Conservation (phyloP, 2,329 filamentous ascomycete genomes). For the Trichoderma endophyticum region DNA sequence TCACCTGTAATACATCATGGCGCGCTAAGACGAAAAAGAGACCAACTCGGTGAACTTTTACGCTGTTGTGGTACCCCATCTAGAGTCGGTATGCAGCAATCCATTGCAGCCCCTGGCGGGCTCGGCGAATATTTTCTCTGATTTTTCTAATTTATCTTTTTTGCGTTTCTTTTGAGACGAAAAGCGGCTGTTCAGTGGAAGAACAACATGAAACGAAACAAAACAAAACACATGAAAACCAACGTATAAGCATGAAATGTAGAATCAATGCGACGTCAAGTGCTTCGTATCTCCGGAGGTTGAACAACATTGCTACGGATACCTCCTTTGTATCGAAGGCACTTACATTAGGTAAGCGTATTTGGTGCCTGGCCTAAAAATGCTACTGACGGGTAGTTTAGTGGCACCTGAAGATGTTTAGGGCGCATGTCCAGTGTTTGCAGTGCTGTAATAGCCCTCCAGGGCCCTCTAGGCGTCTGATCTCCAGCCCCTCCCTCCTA, state of each 20-base stretch:
- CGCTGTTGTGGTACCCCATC: background rate
- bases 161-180: background rate
- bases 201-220: background rate
- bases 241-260: background rate
- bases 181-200: background rate
- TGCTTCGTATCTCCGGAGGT: background rate
- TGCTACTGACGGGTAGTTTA: background rate
- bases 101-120: background rate
- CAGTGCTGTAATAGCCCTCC: background rate
- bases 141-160: background rate
- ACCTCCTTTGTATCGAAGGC: background rate
- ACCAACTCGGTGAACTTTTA: background rate
- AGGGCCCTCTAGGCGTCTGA: background rate
- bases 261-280: background rate
- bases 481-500: background rate
- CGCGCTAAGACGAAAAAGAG: slow-evolving; percentile 3
- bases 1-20: background rate
- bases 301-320: background rate
- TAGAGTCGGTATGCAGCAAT: background rate
- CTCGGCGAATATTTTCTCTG: background rate
- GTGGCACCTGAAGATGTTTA: background rate
- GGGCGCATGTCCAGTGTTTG: background rate
- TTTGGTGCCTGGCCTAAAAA: background rate
- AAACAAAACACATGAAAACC: background rate
- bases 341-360: background rate